A percentile compares a stretch with the other conserved stretches of the same genome.
phyloP scores from a whole-genome alignment of 2,329 filamentous ascomycete genomes.

The Corynespora cassiicola region DNA sequence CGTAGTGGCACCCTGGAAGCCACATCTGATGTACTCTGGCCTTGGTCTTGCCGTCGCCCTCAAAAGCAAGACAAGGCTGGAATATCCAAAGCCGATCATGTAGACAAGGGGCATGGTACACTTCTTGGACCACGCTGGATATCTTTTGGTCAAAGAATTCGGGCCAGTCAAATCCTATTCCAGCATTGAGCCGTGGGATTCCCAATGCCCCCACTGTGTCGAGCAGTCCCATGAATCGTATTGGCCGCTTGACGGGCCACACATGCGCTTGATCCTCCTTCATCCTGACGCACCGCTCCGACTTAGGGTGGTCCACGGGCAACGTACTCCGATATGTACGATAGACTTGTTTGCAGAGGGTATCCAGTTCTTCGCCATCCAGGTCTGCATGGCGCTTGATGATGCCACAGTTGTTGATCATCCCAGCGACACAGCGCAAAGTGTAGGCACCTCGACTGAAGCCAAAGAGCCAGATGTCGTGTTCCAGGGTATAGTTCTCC shows the following conservation, averaged over 20 bases:
- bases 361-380: slow-evolving; percentile 20
- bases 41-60: slow-evolving; percentile 13
- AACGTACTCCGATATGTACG: slow-evolving; percentile 38
- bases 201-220: slow-evolving; percentile 45
- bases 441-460: slow-evolving; percentile 56
- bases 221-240: slow-evolving; percentile 40
- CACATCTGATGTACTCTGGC: slow-evolving; percentile 34
- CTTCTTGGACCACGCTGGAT: slow-evolving; percentile 37
- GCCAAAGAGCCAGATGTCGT: slow-evolving; percentile 54
- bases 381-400: slow-evolving; percentile 28
- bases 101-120: slow-evolving; percentile 39
- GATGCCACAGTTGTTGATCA: slow-evolving; percentile 53
- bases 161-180: slow-evolving; percentile 42
- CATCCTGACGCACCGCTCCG: slow-evolving; percentile 23
- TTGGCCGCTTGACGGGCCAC: slow-evolving; percentile 38
- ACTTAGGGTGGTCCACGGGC: slow-evolving; percentile 33
- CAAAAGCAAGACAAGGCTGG: slow-evolving; percentile 36
- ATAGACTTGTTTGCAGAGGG: slow-evolving; percentile 39
- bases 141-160: slow-evolving; percentile 44
- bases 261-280: slow-evolving; percentile 23
- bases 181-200: slow-evolving; percentile 41
- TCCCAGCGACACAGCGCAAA: slow-evolving; percentile 50
- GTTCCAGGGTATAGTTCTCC: slow-evolving; percentile 37
- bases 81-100: slow-evolving; percentile 45
- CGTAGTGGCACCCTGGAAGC: slow-evolving; percentile 48